Evolutionary conservation across 2,329 filamentous ascomycete species (phyloP).

Genomic region (Xylariomycetidae sp.): DNA sequence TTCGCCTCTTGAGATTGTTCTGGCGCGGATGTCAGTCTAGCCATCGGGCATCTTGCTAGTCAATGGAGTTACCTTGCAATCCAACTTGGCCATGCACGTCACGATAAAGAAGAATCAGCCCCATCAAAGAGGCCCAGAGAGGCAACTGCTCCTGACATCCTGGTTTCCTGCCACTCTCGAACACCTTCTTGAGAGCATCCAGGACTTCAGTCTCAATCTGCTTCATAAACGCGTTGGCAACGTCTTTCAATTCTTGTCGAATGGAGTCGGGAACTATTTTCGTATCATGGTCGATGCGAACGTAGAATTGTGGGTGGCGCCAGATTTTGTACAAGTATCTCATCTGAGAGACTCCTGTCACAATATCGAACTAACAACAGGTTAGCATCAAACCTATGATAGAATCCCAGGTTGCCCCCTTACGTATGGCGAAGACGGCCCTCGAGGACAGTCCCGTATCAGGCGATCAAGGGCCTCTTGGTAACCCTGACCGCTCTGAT

Average conservation of each 20-base stretch:
- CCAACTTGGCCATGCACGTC: slow-evolving; percentile 30
- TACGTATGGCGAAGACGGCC: no score
- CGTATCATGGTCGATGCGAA: slow-evolving; percentile 14
- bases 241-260: slow-evolving; percentile 18
- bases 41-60: no score
- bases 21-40: no score
- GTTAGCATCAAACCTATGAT: no score
- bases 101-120: slow-evolving; percentile 44
- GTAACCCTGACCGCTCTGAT: slow-evolving; percentile 13
- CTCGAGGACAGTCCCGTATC: slow-evolving; percentile 12
- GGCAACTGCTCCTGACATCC: slow-evolving; percentile 38
- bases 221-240: slow-evolving; percentile 20
- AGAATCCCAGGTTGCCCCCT: no score
- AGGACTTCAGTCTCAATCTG: slow-evolving; percentile 22
- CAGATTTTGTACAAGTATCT: slow-evolving; percentile 48
- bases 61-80: slow-evolving; percentile 19
- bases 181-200: slow-evolving; percentile 13
- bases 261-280: slow-evolving; percentile 32
- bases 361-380: slow-evolving; percentile 33
- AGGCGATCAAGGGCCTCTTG: slow-evolving; percentile 23
- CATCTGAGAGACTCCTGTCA: slow-evolving; percentile 40
- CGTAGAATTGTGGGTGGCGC: slow-evolving; percentile 39
- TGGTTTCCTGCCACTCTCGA: slow-evolving; percentile 11
- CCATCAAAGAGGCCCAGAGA: slow-evolving; percentile 47
- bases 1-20: no score